Percentiles rank a stretch among this genome's conserved stretches.
phyloP scores from a whole-genome alignment of 2,329 filamentous ascomycete species.

The Colletotrichum viniferum region DNA sequence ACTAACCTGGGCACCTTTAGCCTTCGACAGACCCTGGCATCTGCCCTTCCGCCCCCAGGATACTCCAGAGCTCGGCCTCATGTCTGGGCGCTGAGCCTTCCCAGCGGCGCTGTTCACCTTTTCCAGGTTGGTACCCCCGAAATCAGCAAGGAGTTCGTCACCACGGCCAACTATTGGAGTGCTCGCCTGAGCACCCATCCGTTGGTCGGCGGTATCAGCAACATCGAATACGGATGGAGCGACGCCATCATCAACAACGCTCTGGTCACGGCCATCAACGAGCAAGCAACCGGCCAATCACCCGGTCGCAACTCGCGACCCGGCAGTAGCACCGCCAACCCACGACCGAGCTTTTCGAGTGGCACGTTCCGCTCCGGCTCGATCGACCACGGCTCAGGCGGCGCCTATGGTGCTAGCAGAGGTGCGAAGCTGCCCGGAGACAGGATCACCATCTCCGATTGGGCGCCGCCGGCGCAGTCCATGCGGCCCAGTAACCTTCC shows the following conservation, averaged over 20 bases:
- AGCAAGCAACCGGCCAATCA: conserved; percentile 38
- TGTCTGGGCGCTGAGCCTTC: conserved; percentile 92
- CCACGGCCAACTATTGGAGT: conserved; percentile 97
- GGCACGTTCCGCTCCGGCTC: conserved; percentile 60
- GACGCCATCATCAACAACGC: conserved; percentile 75
- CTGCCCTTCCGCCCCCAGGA: conserved; percentile 84
- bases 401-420: conserved; percentile 41
- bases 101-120: conserved; percentile 93
- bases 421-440: conserved; percentile 77
- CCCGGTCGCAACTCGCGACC: conserved; percentile 47
- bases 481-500: conserved; percentile 81
- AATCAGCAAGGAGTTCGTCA: conserved; percentile 93
- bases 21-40: conserved; percentile 90
- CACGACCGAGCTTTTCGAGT: conserved; percentile 51
- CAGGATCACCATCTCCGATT: conserved; percentile 82
- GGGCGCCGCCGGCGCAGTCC: conserved; percentile 87
- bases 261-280: conserved; percentile 57
- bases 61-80: conserved; percentile 90
- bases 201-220: conserved; percentile 89
- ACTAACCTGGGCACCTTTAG: conserved; percentile 87
- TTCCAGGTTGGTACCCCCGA: conserved; percentile 97
- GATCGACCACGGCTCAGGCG: conserved; percentile 59
- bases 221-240: conserved; percentile 97
- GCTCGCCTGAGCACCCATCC: conserved; percentile 93
- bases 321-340: conserved; percentile 50